Evolutionary conservation across 2,329 filamentous ascomycete genomes (phyloP).

Genomic region (Diaporthe sp.): DNA sequence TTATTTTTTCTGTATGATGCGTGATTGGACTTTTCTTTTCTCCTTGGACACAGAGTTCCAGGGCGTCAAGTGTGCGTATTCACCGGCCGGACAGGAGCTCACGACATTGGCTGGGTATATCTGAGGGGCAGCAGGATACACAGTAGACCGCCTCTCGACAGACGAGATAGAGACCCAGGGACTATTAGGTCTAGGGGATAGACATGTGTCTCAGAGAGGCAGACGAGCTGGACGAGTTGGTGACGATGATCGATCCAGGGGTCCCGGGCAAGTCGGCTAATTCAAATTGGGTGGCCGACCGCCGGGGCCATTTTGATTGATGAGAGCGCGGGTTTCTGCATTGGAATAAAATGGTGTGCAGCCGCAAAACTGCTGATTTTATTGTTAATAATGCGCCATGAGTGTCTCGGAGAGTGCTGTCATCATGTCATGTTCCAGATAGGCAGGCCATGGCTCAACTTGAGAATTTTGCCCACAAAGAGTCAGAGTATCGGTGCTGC

Average conservation of each 20-base stretch:
- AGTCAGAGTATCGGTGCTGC: conserved; percentile 35
- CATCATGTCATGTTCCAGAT: conserved; percentile 36
- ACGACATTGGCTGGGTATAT: background rate
- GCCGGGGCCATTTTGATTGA: background rate
- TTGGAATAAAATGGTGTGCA: background rate
- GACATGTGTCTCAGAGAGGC: conserved; percentile 30
- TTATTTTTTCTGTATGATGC: background rate
- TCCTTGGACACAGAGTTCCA: background rate
- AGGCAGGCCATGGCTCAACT: conserved; percentile 9
- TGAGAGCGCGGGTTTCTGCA: background rate
- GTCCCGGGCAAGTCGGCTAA: conserved; percentile 28
- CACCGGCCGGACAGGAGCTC: background rate
- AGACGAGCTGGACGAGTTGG: background rate
- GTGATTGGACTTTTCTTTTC: background rate
- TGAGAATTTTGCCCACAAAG: conserved; percentile 30
- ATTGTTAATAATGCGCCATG: conserved; percentile 33
- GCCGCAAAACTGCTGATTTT: conserved; percentile 2
- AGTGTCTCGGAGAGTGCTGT: conserved; percentile 35
- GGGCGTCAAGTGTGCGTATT: background rate
- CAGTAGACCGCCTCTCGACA: conserved; percentile 26
- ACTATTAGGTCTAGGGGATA: conserved; percentile 5
- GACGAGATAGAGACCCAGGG: background rate
- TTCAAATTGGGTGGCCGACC: conserved; percentile 29
- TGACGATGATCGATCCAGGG: conserved; percentile 8
- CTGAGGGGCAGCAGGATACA: background rate